Evolutionary conservation across 1,139 yeast genomes (phyloP).

Genomic region (Diutina scorzettiae): DNA sequence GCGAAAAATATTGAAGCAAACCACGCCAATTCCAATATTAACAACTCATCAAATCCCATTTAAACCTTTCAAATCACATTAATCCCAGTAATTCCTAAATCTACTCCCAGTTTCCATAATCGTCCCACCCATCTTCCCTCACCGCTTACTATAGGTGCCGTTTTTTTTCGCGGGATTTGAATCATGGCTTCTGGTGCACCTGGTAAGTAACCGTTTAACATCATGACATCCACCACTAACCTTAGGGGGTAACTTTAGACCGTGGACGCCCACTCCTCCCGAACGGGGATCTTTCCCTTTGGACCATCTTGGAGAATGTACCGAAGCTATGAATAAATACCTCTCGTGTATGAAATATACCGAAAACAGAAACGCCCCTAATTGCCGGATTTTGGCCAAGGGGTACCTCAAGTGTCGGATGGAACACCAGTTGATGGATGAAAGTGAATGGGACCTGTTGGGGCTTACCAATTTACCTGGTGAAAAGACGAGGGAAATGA

Average conservation of each 20-base stretch:
- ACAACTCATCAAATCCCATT: too few relatives aligned
- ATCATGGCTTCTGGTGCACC: conserved; percentile 5
- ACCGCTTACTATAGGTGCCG: too few relatives aligned
- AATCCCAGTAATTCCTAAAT: too few relatives aligned
- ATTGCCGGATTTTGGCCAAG: conserved; percentile 77
- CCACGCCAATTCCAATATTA: too few relatives aligned
- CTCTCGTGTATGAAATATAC: conserved; percentile 70
- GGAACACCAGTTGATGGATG: conserved; percentile 81
- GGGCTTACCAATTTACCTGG: conserved; percentile 61
- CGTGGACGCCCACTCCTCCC: conserved; percentile 84
- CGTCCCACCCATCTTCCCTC: too few relatives aligned
- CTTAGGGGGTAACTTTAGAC: conserved; percentile 31
- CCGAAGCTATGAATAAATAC: conserved; percentile 60
- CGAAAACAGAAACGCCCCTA: conserved; percentile 75
- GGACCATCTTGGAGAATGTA: conserved; percentile 86
- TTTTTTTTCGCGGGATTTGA: too few relatives aligned
- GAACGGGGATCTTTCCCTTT: conserved; percentile 93
- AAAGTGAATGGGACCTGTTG: conserved; percentile 68
- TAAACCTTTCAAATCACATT: too few relatives aligned
- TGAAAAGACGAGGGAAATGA: conserved; percentile 21
- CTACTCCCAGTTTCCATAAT: too few relatives aligned
- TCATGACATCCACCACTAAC: conserved; percentile 9
- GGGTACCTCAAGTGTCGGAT: conserved; percentile 75
- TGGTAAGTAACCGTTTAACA: neutral
- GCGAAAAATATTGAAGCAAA: too few relatives aligned